Evolutionary conservation across 139 green algal genomes (phyloP), one percentile per base, ranked within the genome.

Genomic region (Chlamydomonas schloesseri): DNA sequence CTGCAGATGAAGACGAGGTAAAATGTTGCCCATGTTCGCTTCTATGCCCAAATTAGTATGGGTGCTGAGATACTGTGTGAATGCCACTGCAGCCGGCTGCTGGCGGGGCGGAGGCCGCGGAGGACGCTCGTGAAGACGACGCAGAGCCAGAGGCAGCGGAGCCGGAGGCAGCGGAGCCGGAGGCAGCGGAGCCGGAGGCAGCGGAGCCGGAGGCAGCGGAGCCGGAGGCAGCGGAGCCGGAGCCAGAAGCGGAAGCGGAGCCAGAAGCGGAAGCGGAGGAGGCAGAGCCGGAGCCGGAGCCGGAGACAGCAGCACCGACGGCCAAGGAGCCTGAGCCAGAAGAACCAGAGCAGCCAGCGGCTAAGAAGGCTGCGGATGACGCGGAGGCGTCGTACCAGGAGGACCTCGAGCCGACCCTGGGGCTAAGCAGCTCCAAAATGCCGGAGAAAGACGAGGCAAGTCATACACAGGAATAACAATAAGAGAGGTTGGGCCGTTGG

Each of bases 1-100:
- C 29, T 33, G 74, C 71, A 23, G 74, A 81, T 33, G 74, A 81
- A 23, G 74, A 81, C 4, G 74, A 81, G 74, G 74, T 71, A 55
- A 55, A 50, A 73, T 46, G 31, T 28, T 6, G 31, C 2, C 5
- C 34, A 8, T 6, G 42, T 8, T 50, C 42, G 42, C 42, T 13
- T 50, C 5, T 8, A 5, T 50, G 5, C 42, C 6, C 6, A 8
- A 5, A 50, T 50, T 5, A 5, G 42, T 50, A 50, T 50, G 42
- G 42, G 42, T 50, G 42, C 8, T 50, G 42, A 50, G 6, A 8
- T 50, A 5, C 42, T 50, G 42, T 50, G 8, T 50, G 6, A 50
- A 13, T 50, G 42, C 6, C 5, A 50, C 42, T 50, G 42, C 8
- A 50, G 42, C 42, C 42, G 55, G 55, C 55, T 67, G 60, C 26